Conservation (phyloP, 1,284 basidiomycete genomes). For the Volvariella surrecta region DNA sequence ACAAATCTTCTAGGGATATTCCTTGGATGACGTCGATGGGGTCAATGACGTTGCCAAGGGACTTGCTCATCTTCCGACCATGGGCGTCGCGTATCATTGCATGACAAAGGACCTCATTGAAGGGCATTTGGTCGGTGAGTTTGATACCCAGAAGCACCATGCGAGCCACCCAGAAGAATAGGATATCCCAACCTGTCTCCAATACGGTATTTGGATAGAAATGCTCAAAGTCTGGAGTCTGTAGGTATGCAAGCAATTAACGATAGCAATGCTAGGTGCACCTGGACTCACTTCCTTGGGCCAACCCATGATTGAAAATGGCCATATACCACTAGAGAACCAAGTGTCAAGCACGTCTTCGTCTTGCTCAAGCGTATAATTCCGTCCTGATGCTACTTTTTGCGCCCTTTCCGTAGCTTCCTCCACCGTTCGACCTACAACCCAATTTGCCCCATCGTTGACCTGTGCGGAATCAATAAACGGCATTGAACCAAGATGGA, state of each 20-base stretch:
- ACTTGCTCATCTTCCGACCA: slow-evolving; percentile 99
- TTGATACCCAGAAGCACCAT: slow-evolving; percentile 95
- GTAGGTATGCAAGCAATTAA: slow-evolving; percentile 2
- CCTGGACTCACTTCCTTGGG: slow-evolving; percentile 76
- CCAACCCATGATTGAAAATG: slow-evolving; percentile 98
- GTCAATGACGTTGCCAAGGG: slow-evolving; percentile 96
- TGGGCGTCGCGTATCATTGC: slow-evolving; percentile 99
- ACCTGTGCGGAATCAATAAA: slow-evolving; percentile 27
- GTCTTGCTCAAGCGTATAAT: slow-evolving; percentile 86
- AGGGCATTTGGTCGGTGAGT: slow-evolving; percentile 88
- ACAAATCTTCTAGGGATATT: slow-evolving; percentile 74
- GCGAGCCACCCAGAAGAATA: slow-evolving; percentile 99
- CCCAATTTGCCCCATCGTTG: slow-evolving; percentile 79
- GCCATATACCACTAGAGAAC: slow-evolving; percentile 99
- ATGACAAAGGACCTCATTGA: slow-evolving; percentile 97
- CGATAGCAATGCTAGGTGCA: background rate
- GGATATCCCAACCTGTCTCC: slow-evolving; percentile 98
- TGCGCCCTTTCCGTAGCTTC: slow-evolving; percentile 79
- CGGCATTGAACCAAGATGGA: background rate
- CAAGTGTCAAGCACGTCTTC: slow-evolving; percentile 98
- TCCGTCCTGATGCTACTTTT: slow-evolving; percentile 60
- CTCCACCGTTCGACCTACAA: slow-evolving; percentile 78
- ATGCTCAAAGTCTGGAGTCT: slow-evolving; percentile 66
- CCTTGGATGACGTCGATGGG: slow-evolving; percentile 96
- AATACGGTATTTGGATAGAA: slow-evolving; percentile 90